A percentile compares a stretch with the other conserved stretches of the same genome.
These are phyloP conservation scores for Botrytis medusae DNA, from an alignment of 2,329 filamentous ascomycete genomes.

Conservation along the genomic window DNA sequence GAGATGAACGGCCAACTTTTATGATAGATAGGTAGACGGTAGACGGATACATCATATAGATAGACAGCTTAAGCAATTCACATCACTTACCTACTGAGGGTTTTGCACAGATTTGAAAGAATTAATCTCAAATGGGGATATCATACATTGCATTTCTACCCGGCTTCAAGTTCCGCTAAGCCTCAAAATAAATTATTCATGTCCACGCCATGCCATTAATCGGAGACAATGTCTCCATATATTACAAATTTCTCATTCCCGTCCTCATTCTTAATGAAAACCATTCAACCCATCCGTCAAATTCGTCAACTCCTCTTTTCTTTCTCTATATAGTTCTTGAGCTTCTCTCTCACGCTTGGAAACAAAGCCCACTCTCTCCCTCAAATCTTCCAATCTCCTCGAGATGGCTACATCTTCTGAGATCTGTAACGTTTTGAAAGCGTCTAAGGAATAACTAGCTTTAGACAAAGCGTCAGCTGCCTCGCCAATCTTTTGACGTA, in stretches of 20 bases:
- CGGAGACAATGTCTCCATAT: constrained; percentile 1
- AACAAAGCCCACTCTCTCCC: constrained; percentile 81
- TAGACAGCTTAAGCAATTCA: background rate
- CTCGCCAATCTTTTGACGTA: constrained; percentile 76
- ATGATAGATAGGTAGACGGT: background rate
- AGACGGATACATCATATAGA: background rate
- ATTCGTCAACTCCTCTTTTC: constrained; percentile 73
- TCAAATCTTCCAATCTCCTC: constrained; percentile 69
- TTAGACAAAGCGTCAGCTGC: constrained; percentile 73
- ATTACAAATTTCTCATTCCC: constrained; percentile 6
- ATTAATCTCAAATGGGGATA: background rate
- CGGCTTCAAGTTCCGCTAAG: background rate
- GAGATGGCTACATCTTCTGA: constrained; percentile 76
- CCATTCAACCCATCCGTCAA: constrained; percentile 45
- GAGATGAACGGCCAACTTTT: background rate
- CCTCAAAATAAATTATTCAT: background rate
- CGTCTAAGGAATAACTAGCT: constrained; percentile 68
- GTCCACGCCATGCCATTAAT: background rate
- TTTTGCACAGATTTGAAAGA: background rate
- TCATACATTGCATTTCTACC: constrained; percentile 4
- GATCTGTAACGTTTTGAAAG: constrained; percentile 72
- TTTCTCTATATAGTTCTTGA: constrained; percentile 77
- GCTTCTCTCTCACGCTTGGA: constrained; percentile 83
- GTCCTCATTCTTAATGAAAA: constrained; percentile 21
- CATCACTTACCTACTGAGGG: background rate